These are phyloP conservation scores for Boeremia lycopersici DNA, from an alignment of 2,329 filamentous ascomycete genomes.

Conservation along the genomic window DNA sequence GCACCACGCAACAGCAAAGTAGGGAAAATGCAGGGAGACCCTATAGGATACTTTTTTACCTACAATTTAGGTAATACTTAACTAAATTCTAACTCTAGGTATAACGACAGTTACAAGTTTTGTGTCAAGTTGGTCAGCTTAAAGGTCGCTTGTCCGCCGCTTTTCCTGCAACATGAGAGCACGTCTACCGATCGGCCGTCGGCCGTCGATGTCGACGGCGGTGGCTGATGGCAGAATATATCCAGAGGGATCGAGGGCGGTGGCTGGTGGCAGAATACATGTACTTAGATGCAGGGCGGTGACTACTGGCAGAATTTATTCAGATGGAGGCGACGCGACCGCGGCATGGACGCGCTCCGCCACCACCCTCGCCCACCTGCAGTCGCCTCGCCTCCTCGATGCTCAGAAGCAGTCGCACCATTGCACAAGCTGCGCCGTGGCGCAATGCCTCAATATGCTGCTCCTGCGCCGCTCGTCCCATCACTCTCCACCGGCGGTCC, in stretches of 20 bases:
- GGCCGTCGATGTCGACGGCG: slow-evolving; percentile 4
- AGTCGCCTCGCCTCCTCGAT: slow-evolving; percentile 20
- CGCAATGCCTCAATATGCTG: slow-evolving; percentile 25
- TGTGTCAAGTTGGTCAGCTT: too few species aligned
- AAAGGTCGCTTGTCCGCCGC: too few species aligned
- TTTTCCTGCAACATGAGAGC: neutral
- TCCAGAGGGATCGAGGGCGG: slow-evolving; percentile 7
- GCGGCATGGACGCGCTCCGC: slow-evolving; percentile 12
- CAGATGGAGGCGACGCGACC: slow-evolving; percentile 1
- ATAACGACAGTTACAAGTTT: too few species aligned
- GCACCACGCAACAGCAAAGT: too few species aligned
- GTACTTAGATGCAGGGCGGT: too few species aligned
- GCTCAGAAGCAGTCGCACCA: slow-evolving; percentile 28
- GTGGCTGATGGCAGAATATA: too few species aligned
- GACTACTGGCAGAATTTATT: slow-evolving; percentile 10
- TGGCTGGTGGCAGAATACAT: slow-evolving; percentile 10
- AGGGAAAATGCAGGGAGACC: too few species aligned
- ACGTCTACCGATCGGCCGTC: slow-evolving; percentile 8
- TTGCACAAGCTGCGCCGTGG: slow-evolving; percentile 29
- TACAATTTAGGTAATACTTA: too few species aligned
- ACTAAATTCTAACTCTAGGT: too few species aligned
- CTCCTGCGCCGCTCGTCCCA: slow-evolving; percentile 24
- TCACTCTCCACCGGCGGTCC: slow-evolving; percentile 16
- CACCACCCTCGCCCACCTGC: neutral
- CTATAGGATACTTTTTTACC: too few species aligned